Evolutionary conservation across 371 early-diverging fungal species (phyloP), one percentile per base, ranked within the genome.

Genomic region (Mortierella sp.): DNA sequence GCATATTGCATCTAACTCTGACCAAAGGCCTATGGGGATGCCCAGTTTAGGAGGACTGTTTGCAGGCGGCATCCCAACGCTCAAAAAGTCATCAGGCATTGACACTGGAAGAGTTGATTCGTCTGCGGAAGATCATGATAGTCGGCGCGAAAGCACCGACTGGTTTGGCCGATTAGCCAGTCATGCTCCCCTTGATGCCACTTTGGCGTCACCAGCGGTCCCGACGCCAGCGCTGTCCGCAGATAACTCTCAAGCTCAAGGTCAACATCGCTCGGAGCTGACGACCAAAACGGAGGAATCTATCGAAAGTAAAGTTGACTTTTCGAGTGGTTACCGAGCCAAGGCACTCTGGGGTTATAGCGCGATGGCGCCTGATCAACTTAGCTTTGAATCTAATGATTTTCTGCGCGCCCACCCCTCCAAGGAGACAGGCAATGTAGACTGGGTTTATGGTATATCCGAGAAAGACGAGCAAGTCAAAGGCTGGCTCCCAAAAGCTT

Each of bases 61-160:
- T 83, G 88, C 90, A 13, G 84, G 86, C 55, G 92, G 91, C 19
- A 87, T 91, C 84, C 92, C 92, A n/a, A 87, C 88, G 3, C 84
- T 92, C 32, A 87, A 90, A 70, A 91, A 75, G 58, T 68, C 74
- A 16, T 15, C 67, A 4, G 65, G 65, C 2, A 38, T 67, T 50
- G 13, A 50, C 21, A 59, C 65, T 13, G 69, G 58, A 24, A 47
- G 74, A 24, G 33, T 47, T 43, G 77, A 73, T 10, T 24, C 55
- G 5, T 0, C 33, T 33, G 58, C 36, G 4, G 69, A 73, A 4
- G 67, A 58, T 4, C 63, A 75, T 50, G 75, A 70, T 52, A 73
- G 70, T 47, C 70, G 84, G 15, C 78, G 84, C 16, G 76, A 81
- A 24, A 79, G 80, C 47, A 72, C 84, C 1, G 84, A 84, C 55